Evolutionary conservation across 192 early-diverging fungal genomes (phyloP).

Genomic region (Gamsiella multidivaricata): DNA sequence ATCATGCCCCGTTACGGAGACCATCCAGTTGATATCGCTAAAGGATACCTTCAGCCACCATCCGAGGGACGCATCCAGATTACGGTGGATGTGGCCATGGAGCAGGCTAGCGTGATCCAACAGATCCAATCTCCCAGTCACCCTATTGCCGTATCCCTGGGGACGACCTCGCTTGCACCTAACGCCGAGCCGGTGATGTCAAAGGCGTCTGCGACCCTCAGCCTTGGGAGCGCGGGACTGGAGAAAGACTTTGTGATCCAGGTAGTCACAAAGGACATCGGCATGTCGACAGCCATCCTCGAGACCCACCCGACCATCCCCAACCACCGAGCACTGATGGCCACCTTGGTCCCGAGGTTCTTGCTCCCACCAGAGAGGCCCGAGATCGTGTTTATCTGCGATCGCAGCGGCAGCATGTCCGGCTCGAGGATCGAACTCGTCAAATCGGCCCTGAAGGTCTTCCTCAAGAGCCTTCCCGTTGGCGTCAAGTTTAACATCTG

Average conservation of each 20-base stretch:
- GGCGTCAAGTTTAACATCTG: conserved; percentile 62
- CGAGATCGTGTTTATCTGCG: conserved; percentile 20
- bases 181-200: conserved; percentile 19
- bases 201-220: conserved; percentile 27
- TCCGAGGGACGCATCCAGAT: conserved; percentile 1
- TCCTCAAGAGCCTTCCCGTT: conserved; percentile 61
- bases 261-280: conserved; percentile 16
- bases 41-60: background rate
- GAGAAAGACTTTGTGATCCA: conserved; percentile 29
- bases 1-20: conserved; percentile 55
- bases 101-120: conserved; percentile 42
- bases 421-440: conserved; percentile 54
- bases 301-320: conserved; percentile 34
- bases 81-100: conserved; percentile 29
- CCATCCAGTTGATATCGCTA: conserved; percentile 2
- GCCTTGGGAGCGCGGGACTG: conserved; percentile 6
- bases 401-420: conserved; percentile 64
- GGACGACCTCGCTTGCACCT: conserved; percentile 19
- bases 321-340: conserved; percentile 17
- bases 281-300: conserved; percentile 21
- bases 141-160: conserved; percentile 38
- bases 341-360: conserved; percentile 18
- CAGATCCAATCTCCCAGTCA: conserved; percentile 62
- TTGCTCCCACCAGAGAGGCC: conserved; percentile 20
- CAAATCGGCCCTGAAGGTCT: conserved; percentile 53